A percentile compares a stretch with the other conserved stretches of the same genome.
Conservation (phyloP, 2,329 filamentous ascomycete species). For the Boeremia exigua region DNA sequence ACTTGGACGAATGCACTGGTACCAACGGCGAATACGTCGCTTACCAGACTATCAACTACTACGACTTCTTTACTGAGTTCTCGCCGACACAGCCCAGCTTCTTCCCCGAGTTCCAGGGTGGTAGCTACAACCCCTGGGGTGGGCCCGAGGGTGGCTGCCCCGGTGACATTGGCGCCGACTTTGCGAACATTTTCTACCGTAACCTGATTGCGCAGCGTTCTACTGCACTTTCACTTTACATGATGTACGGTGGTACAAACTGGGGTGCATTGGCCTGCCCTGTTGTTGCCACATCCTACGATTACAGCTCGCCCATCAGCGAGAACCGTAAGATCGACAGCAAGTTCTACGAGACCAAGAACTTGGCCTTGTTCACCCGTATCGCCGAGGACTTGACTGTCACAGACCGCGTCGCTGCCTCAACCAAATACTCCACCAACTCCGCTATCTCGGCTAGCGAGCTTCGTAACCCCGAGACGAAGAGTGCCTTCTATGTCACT, state of each 20-base stretch:
- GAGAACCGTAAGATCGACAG: slow-evolving; percentile 63
- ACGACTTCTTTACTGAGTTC: slow-evolving; percentile 54
- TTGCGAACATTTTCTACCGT: slow-evolving; percentile 69
- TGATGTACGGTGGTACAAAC: slow-evolving; percentile 70
- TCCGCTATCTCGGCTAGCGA: slow-evolving; percentile 60
- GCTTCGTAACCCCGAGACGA: slow-evolving; percentile 64
- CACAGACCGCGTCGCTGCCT: slow-evolving; percentile 58
- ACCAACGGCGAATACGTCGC: slow-evolving; percentile 63
- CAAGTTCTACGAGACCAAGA: slow-evolving; percentile 69
- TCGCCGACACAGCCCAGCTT: slow-evolving; percentile 58
- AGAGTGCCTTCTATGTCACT: slow-evolving; percentile 65
- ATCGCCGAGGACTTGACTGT: slow-evolving; percentile 63
- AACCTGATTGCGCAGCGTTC: slow-evolving; percentile 66
- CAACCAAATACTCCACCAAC: slow-evolving; percentile 60
- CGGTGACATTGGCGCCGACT: slow-evolving; percentile 62
- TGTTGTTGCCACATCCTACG: slow-evolving; percentile 66
- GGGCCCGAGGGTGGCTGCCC: slow-evolving; percentile 64
- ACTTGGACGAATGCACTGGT: slow-evolving; percentile 64
- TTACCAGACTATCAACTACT: slow-evolving; percentile 59
- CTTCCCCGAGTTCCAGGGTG: slow-evolving; percentile 66
- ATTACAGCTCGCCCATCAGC: slow-evolving; percentile 68
- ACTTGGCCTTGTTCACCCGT: slow-evolving; percentile 65
- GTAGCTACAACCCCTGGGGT: slow-evolving; percentile 67
- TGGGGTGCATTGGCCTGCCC: slow-evolving; percentile 67
- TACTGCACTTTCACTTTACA: slow-evolving; percentile 67